Conservation (phyloP, 1,139 yeast species). For the Lodderomyces theae region DNA sequence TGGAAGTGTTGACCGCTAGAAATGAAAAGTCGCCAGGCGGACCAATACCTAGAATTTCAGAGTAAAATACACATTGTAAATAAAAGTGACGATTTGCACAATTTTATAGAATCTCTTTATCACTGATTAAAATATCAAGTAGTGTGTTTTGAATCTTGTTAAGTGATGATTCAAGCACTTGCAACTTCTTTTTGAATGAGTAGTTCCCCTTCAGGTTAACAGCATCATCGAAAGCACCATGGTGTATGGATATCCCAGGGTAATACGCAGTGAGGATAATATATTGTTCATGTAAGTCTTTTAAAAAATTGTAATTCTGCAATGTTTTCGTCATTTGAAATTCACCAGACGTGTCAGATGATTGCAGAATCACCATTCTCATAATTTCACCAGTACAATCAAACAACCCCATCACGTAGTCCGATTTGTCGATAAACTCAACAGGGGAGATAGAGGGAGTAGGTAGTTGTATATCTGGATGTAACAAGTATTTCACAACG, state of each 20-base stretch:
- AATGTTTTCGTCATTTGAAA: constrained; percentile 11
- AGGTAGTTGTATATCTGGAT: not conserved
- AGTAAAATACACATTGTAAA: too few relatives aligned
- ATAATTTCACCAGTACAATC: constrained; percentile 45
- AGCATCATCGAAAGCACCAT: constrained; percentile 21
- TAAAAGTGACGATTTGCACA: not conserved
- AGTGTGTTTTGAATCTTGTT: constrained; percentile 26
- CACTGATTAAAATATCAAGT: constrained; percentile 25
- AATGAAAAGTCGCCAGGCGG: constrained; percentile 85
- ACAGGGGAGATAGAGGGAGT: not conserved
- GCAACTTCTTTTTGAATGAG: constrained; percentile 23
- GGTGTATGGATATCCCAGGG: constrained; percentile 21
- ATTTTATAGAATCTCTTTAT: constrained; percentile 16
- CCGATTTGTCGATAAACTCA: constrained; percentile 19
- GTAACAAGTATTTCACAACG: constrained; percentile 1
- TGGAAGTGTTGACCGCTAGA: constrained; percentile 86
- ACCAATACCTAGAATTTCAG: constrained; percentile 59
- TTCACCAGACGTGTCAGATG: constrained; percentile 12
- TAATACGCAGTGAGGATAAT: constrained; percentile 11
- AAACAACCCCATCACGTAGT: constrained; percentile 39
- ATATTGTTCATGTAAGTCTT: constrained; percentile 11
- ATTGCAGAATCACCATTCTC: constrained; percentile 23
- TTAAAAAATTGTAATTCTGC: constrained; percentile 12
- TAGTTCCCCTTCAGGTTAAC: constrained; percentile 17
- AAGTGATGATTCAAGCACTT: constrained; percentile 25